Percentiles rank a stretch among this genome's conserved stretches.
phyloP scores from a whole-genome alignment of 768 basidiomycete species.

The Cubamyces lactineus region DNA sequence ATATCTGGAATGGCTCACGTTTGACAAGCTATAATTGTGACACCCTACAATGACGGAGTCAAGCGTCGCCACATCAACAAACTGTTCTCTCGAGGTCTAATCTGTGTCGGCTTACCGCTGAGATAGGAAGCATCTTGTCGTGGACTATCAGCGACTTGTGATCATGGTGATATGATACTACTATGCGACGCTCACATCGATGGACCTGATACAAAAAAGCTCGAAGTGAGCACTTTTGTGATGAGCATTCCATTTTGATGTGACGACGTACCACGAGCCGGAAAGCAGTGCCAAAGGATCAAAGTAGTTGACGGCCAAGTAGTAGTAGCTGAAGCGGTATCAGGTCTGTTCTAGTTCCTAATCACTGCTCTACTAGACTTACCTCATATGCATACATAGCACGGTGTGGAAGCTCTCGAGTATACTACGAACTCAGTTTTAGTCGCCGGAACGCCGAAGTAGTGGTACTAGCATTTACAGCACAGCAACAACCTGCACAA shows the following conservation, averaged over 20 bases:
- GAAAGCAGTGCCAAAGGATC: background rate
- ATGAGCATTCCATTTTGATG: background rate
- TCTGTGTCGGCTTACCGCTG: background rate
- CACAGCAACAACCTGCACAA: background rate
- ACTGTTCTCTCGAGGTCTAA: background rate
- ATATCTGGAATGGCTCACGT: background rate
- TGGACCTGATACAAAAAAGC: background rate
- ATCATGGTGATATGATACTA: too few species aligned
- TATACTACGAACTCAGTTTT: background rate
- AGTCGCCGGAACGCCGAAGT: background rate
- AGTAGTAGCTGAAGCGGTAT: constrained; percentile 1
- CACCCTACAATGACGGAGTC: background rate
- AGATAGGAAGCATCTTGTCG: background rate
- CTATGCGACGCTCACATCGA: background rate
- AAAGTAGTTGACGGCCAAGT: constrained; percentile 7
- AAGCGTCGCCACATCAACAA: too few species aligned
- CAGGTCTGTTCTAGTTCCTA: background rate
- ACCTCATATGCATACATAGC: constrained; percentile 7
- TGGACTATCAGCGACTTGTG: background rate
- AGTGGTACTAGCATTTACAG: background rate
- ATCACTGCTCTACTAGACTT: background rate
- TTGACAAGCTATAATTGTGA: background rate
- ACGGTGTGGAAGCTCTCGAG: constrained; percentile 1
- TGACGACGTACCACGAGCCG: background rate
- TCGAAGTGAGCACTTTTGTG: background rate